Evolutionary conservation across 2,329 filamentous ascomycete genomes (phyloP).

Genomic region (Chlorencoelia australis): DNA sequence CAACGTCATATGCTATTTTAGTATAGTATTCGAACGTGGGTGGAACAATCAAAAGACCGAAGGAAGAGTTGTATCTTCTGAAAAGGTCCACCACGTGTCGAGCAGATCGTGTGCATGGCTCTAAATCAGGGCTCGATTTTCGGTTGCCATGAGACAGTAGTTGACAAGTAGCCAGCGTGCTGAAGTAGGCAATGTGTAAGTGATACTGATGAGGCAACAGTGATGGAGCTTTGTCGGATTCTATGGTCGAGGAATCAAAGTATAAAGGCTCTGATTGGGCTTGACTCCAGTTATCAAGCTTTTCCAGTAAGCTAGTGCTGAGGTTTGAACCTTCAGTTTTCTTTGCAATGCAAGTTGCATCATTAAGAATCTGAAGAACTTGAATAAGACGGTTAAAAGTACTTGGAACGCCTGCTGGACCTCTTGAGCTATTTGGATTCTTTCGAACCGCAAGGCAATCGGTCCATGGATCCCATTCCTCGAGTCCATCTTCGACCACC

Average conservation of each 20-base stretch:
- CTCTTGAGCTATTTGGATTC: slow-evolving; percentile 15
- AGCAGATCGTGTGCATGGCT: slow-evolving; percentile 27
- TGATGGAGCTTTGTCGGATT: slow-evolving; percentile 13
- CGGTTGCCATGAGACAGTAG: slow-evolving; percentile 15
- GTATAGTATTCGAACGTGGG: slow-evolving; percentile 33
- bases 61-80: slow-evolving; percentile 31
- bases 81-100: slow-evolving; percentile 29
- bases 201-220: slow-evolving; percentile 26
- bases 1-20: slow-evolving; percentile 26
- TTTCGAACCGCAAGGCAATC: slow-evolving; percentile 35
- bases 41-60: slow-evolving; percentile 30
- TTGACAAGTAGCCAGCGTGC: slow-evolving; percentile 20
- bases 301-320: slow-evolving; percentile 17
- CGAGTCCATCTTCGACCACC: slow-evolving; percentile 55
- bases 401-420: slow-evolving; percentile 27
- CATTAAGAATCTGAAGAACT: slow-evolving; percentile 24
- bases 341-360: slow-evolving; percentile 16
- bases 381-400: slow-evolving; percentile 27
- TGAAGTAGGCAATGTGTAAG: slow-evolving; percentile 23
- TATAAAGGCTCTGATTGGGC: slow-evolving; percentile 17
- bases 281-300: slow-evolving; percentile 20
- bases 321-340: slow-evolving; percentile 10
- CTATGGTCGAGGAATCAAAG: slow-evolving; percentile 14
- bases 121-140: slow-evolving; percentile 17
- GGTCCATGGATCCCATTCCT: slow-evolving; percentile 67